Evolutionary conservation across 179 eudicot species (phyloP).

Genomic region (Patellifolia procumbens): DNA sequence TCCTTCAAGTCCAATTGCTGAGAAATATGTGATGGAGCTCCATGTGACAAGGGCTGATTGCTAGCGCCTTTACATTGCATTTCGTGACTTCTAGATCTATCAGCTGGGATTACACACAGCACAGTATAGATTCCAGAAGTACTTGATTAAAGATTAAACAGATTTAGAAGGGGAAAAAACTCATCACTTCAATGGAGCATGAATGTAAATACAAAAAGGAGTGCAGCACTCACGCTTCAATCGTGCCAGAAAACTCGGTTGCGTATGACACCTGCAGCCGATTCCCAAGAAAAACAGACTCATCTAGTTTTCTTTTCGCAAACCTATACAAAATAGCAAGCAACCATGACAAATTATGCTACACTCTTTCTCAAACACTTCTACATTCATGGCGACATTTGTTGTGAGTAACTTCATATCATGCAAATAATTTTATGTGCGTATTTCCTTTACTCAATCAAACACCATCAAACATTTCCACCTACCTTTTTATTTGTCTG

Average conservation of each 20-base stretch:
- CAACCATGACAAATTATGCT: slow-evolving; percentile 16
- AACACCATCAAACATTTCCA: not conserved
- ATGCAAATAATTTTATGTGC: not conserved
- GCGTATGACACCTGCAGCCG: slow-evolving; percentile 82
- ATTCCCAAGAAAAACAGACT: slow-evolving; percentile 79
- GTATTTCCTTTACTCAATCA: not conserved
- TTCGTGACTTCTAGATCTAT: slow-evolving; percentile 44
- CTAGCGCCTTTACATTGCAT: slow-evolving; percentile 25
- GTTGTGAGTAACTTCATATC: not conserved
- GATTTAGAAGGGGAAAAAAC: not conserved
- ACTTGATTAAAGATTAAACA: not conserved
- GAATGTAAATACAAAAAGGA: not conserved
- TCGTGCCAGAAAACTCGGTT: slow-evolving; percentile 67
- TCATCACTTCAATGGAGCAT: too few species aligned
- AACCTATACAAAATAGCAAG: slow-evolving; percentile 49
- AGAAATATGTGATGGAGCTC: slow-evolving; percentile 29
- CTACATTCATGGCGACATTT: not conserved
- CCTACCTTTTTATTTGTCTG: not conserved
- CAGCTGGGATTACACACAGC: slow-evolving; percentile 39
- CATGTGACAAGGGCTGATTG: slow-evolving; percentile 29
- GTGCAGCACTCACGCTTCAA: slow-evolving; percentile 49
- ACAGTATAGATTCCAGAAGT: not conserved
- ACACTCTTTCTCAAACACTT: not conserved
- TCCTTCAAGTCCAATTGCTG: slow-evolving; percentile 23
- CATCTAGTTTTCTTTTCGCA: slow-evolving; percentile 88